Evolutionary conservation across 2,329 filamentous ascomycete genomes (phyloP).

Genomic region (Fusarium sacchari): DNA sequence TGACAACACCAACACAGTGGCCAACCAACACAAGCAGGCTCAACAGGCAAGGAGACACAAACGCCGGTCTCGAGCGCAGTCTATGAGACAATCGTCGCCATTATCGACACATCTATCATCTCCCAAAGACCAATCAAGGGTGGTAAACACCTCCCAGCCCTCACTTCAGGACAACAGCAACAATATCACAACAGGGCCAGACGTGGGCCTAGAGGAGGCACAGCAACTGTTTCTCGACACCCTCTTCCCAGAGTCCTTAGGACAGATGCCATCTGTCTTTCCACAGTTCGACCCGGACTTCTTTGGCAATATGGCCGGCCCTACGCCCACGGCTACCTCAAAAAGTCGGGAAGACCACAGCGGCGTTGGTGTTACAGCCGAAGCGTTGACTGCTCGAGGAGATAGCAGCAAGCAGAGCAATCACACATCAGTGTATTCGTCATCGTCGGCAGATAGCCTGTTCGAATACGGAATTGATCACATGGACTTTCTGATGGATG

Average conservation of each 20-base stretch:
- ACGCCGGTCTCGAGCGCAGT: neutral
- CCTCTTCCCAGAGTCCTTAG: neutral
- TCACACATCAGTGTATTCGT: neutral
- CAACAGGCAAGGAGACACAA: neutral
- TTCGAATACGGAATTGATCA: neutral
- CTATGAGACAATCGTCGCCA: neutral
- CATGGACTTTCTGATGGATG: neutral
- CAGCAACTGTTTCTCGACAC: neutral
- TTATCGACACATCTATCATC: neutral
- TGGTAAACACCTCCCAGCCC: neutral
- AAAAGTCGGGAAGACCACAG: neutral
- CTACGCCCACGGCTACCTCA: neutral
- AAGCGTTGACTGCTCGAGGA: neutral
- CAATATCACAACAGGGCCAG: neutral
- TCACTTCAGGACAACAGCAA: neutral
- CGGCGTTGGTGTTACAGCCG: neutral
- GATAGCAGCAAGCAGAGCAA: neutral
- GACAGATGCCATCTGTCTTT: neutral
- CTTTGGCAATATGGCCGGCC: neutral
- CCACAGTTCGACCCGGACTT: neutral
- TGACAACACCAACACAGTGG: neutral
- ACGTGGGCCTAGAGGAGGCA: neutral
- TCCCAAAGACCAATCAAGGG: neutral
- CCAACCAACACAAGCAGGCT: neutral
- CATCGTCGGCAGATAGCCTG: neutral